These are phyloP conservation scores for Mortierella sp. DNA, from an alignment of 371 early-diverging fungal genomes.

Conservation along the genomic window DNA sequence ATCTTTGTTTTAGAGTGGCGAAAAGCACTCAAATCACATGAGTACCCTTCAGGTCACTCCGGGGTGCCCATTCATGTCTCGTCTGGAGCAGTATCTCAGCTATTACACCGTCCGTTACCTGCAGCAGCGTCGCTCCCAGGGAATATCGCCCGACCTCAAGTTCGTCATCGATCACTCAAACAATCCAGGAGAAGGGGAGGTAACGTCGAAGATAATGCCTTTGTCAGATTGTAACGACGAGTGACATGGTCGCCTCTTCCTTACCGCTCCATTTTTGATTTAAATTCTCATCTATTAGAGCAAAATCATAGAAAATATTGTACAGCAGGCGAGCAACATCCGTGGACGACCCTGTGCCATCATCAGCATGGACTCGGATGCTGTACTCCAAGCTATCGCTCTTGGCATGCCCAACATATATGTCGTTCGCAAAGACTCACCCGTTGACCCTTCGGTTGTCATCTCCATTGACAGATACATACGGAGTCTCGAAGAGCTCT, in stretches of 20 bases:
- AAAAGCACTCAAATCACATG: constrained; percentile 16
- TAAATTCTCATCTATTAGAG: constrained; percentile 14
- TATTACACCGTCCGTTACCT: constrained; percentile 52
- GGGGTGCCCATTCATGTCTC: constrained; percentile 54
- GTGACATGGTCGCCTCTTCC: no score
- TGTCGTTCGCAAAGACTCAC: constrained; percentile 39
- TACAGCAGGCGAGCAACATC: constrained; percentile 39
- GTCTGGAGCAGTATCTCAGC: constrained; percentile 47
- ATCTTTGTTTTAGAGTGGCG: constrained; percentile 1
- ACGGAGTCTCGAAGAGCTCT: constrained; percentile 19
- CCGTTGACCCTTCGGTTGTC: constrained; percentile 6
- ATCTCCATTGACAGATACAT: constrained; percentile 46
- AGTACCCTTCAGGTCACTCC: constrained; percentile 52
- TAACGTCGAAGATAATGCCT: background rate
- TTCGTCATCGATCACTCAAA: constrained; percentile 53
- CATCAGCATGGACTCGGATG: constrained; percentile 53
- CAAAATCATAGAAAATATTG: constrained; percentile 53
- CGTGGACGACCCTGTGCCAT: constrained; percentile 52
- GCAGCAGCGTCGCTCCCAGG: constrained; percentile 29
- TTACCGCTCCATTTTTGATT: no score
- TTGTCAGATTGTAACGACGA: no score
- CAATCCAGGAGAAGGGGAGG: constrained; percentile 56
- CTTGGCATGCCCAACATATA: constrained; percentile 46
- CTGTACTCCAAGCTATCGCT: constrained; percentile 44
- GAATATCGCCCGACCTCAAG: constrained; percentile 50